Percentiles rank a stretch among this genome's conserved stretches.
These are phyloP conservation scores for Cladosporium velox DNA, from an alignment of 2,329 filamentous ascomycete genomes.

Conservation along the genomic window DNA sequence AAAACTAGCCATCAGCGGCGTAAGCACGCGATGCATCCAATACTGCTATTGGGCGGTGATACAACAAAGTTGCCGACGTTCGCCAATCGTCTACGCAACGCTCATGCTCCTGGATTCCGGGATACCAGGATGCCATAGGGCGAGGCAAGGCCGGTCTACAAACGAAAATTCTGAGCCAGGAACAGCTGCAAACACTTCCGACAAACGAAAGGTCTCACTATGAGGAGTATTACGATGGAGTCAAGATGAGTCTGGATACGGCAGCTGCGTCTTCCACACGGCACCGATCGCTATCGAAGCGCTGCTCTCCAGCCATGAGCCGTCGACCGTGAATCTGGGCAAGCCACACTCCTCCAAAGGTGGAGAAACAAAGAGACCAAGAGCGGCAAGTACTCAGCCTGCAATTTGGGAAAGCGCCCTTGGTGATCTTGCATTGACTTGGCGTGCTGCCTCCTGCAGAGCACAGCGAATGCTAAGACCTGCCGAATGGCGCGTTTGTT, in stretches of 20 bases:
- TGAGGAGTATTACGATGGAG: background rate
- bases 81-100: background rate
- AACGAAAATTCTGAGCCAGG: background rate
- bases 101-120: background rate
- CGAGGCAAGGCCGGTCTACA: background rate
- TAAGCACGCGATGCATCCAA: background rate
- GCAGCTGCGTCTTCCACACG: background rate
- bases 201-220: background rate
- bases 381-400: background rate
- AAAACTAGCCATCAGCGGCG: background rate
- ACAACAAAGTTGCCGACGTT: background rate
- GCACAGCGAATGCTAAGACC: background rate
- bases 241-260: background rate
- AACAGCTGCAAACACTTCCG: background rate
- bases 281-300: background rate
- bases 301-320: background rate
- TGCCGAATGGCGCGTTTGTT: background rate
- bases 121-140: background rate
- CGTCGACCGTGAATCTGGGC: constrained; percentile 3
- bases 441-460: constrained; percentile 15
- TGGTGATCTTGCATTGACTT: constrained; percentile 15
- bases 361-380: background rate
- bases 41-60: constrained; percentile 8
- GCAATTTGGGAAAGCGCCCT: constrained; percentile 20
- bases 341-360: constrained; percentile 13